Evolutionary conservation across 805 yeast species (phyloP), one percentile per base, ranked within the genome.

Genomic region (Starmerella sp.): DNA sequence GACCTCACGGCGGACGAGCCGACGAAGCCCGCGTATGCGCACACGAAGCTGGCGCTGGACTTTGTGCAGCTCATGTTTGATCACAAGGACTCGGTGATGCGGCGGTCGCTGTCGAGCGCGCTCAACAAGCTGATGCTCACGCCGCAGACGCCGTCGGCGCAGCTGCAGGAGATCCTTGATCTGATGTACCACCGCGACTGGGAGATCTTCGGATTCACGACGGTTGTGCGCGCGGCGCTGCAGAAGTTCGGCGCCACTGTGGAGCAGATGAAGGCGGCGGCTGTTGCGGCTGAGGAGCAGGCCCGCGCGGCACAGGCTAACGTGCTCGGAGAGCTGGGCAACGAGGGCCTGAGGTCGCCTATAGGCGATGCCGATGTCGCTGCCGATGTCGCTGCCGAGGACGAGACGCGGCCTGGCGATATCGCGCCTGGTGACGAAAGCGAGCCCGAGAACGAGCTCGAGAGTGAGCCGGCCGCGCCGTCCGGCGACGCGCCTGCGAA

Each of bases 1-100:
- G 80, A 81, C 63, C 87, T 96, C 95, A 84, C 95, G 17, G 91
- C 88, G 66, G 45, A 35, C 31, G 50, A 45, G 15, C 51, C 51
- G 14, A 28, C 4, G 5, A 29, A 22, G 14, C 39, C 45, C 32
- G 38, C 34, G n/a, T 36, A 43, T 13, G 48, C 63, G 13, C 62
- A 60, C 48, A 49, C 52, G 10, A 28, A 47, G 36, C 43, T 60
- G 5, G 60, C 57, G 3, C 31, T 6, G 9, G 44, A 39, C 10
- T 32, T 60, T 5, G 28, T 58, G 10, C 17, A 22, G 48, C 43
- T 53, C 8, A 6, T 53, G 4, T 29, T 34, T 15, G 29, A 17
- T 6, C 6, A 46, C 22, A 30, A n/a, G 9, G 54, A 41, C 22
- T n/a, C 51, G 5, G 10, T 48, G 13, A 7, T 37, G 15, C 47